Evolutionary conservation across 2,329 filamentous ascomycete genomes (phyloP), one percentile per base, ranked within the genome.

Genomic region (Nemania bipapillata): DNA sequence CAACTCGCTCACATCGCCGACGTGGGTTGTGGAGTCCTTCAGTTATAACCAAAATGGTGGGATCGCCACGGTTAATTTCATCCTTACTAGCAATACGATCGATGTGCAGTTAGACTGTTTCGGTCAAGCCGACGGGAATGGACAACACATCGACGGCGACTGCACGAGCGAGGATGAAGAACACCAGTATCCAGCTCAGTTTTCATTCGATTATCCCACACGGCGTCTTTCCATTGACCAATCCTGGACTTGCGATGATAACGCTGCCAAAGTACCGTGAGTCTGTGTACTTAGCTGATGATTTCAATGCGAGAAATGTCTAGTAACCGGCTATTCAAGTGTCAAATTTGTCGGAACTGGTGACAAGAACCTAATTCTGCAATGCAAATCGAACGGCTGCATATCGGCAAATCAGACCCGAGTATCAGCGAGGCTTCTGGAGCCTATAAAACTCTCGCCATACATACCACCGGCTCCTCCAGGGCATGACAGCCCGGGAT

Each of bases 1-100:
- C 12, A 59, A 45, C n/a, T 65, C 63, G 11, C 26, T 65, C 8
- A 54, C 49, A 5, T 55, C 63, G 1, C 63, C 63, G 12, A 60
- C 55, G 4, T 65, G 63, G 63, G 53, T 11, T 7, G 15, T 65
- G 8, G 28, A 50, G 2, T 60, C 49, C 30, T 65, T 65, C 9
- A 7, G n/a, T 7, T 65, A 65, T 15, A 17, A n/a, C 15, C 28
- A 35, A 35, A 20, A 7, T 12, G 26, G 37, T 11, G 12, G 4
- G 0, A n/a, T 15, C 6, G 22, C 47, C 17, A 54, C 49, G 7
- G 56, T 55, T 12, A 45, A 32, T 17, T 65, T 60, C n/a, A 37
- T 30, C 20, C 47, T 65, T 22, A 37, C 55, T 12, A 40, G 37
- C 28, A 60, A 65, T 24, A 49, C 20, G 1, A 35, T 30, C 17